phyloP scores from a whole-genome alignment of 371 early-diverging fungal genomes.

The Nematocida parisii region DNA sequence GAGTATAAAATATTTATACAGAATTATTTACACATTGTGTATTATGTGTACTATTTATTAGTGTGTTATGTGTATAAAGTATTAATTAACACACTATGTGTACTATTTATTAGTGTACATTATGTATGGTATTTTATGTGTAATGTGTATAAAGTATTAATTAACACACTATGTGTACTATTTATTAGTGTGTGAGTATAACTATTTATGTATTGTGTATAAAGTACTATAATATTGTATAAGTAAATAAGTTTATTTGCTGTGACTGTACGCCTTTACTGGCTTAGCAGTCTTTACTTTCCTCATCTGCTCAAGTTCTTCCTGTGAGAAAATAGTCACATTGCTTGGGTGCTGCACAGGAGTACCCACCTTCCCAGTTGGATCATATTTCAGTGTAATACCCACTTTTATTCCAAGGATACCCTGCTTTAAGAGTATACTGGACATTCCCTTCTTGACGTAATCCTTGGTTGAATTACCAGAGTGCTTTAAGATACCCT shows the following conservation, averaged over 20 bases:
- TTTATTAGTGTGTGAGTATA: too few relatives aligned
- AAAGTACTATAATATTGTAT: too few relatives aligned
- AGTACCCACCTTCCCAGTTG: constrained; percentile 88
- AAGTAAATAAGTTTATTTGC: constrained; percentile 11
- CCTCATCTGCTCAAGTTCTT: constrained; percentile 27
- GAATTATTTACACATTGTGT: too few relatives aligned
- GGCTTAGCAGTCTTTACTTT: constrained; percentile 8
- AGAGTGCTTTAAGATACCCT: constrained; percentile 89
- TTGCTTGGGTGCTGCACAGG: constrained; percentile 40
- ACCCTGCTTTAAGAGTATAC: constrained; percentile 93
- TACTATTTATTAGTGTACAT: too few relatives aligned
- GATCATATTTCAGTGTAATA: constrained; percentile 96
- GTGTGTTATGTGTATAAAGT: too few relatives aligned
- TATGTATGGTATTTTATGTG: too few relatives aligned
- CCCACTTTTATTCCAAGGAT: constrained; percentile 99
- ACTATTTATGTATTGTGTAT: too few relatives aligned
- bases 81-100: too few relatives aligned
- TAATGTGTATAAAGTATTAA: too few relatives aligned
- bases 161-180: too few relatives aligned
- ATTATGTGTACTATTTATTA: too few relatives aligned
- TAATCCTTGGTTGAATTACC: constrained; percentile 94
- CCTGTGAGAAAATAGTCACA: constrained; percentile 42
- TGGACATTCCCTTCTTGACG: constrained; percentile 91
- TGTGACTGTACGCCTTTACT: constrained; percentile 5
- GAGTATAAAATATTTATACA: too few relatives aligned